Conservation (phyloP, 352 stramenopile species). For the Pythium rhizo-oryzae region DNA sequence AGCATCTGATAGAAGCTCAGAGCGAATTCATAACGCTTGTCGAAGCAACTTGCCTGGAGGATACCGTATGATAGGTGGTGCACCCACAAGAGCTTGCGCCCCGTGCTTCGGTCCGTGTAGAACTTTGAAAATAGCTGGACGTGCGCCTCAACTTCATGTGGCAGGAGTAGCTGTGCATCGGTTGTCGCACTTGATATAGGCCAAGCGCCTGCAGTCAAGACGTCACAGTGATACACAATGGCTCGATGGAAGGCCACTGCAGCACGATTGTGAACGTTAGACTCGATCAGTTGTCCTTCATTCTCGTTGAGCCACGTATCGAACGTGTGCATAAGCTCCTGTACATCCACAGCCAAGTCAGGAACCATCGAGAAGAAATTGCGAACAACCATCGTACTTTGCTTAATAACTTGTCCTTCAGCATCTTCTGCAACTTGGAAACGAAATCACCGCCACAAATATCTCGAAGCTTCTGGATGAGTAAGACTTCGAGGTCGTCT, state of each 20-base stretch:
- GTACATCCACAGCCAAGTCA: neutral
- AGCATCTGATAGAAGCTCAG: slow-evolving; percentile 88
- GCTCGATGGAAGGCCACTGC: slow-evolving; percentile 64
- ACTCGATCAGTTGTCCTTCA: slow-evolving; percentile 45
- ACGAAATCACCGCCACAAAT: slow-evolving; percentile 88
- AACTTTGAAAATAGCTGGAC: slow-evolving; percentile 83
- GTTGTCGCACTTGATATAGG: slow-evolving; percentile 72
- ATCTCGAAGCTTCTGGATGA: slow-evolving; percentile 85
- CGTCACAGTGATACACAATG: slow-evolving; percentile 71
- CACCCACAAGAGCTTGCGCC: slow-evolving; percentile 79
- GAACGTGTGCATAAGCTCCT: slow-evolving; percentile 75
- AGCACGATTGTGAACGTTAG: slow-evolving; percentile 36
- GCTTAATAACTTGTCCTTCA: slow-evolving; percentile 86
- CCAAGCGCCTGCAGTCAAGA: slow-evolving; percentile 84
- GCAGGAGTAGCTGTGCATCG: slow-evolving; percentile 60
- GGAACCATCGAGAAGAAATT: neutral
- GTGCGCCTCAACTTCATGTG: slow-evolving; percentile 54
- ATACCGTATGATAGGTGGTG: slow-evolving; percentile 79
- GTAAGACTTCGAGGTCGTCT: slow-evolving; percentile 75
- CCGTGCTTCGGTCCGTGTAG: slow-evolving; percentile 75
- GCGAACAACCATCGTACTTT: slow-evolving; percentile 45
- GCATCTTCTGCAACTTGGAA: slow-evolving; percentile 89
- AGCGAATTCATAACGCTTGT: slow-evolving; percentile 79
- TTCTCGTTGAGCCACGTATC: slow-evolving; percentile 71
- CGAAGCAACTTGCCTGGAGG: slow-evolving; percentile 67